Evolutionary conservation across 78 protist species (phyloP), one percentile per base, ranked within the genome.

Genomic region (Dictyostelium capitatum): DNA sequence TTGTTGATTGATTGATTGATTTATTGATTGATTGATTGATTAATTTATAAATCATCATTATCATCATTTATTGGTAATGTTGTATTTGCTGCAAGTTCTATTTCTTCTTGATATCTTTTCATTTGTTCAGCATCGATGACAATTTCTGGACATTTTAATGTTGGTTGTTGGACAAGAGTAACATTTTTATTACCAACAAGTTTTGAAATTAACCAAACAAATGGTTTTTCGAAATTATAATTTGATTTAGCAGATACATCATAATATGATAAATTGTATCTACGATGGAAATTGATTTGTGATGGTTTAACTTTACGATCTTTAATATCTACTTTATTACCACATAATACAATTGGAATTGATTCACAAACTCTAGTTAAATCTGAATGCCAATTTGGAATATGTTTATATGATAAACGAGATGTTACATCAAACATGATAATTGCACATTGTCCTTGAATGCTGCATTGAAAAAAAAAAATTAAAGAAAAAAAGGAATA

Each of bases 151-250:
- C 96, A 96, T 50, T 11, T 23, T 19, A 96, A 50, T 43, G 81
- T 87, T 74, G 93, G 93, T 65, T 51, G 59, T 87, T 72, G 81
- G 11, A 90, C 95, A 47, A 90, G 62, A 14, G 10, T 12, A 54
- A 90, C 69, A 51, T 4, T 64, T 69, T 90, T 82, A 57, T 79
- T 28, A 48, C 98, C 99, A 85, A 56, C 47, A 56, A 99, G 97
- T 96, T 98, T 97, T 53, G 97, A 97, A 64, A 98, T 97, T 50
- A 99, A 97, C 98, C 97, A 98, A 69, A 98, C 96, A 98, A 99
- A 99, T 69, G 99, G 99, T 98, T 99, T 99, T 97, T 99, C 99
- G 79, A 98, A 98, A 96, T 99, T 96, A 98, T 99, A 99, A 97
- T 99, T 98, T 72, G 98, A 79, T 97, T 99, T 99, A 83, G 99